These are phyloP conservation scores for Macroventuria anomochaeta DNA, from an alignment of 2,329 filamentous ascomycete species.

Conservation along the genomic window DNA sequence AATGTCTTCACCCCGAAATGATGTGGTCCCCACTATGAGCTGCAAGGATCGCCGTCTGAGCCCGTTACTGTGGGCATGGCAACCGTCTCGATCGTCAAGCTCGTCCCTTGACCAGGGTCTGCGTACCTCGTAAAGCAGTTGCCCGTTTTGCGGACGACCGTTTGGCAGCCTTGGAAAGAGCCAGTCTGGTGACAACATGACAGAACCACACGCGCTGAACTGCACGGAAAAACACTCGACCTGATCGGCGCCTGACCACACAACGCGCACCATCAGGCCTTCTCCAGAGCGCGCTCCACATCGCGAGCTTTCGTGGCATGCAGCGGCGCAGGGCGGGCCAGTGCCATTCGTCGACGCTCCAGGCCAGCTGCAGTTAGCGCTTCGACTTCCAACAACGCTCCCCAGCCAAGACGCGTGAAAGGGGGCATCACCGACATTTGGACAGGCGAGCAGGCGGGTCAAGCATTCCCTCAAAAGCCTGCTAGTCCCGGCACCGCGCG, in stretches of 20 bases:
- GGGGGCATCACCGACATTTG: slow-evolving; percentile 30
- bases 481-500: slow-evolving; percentile 15
- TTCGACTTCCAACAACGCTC: slow-evolving; percentile 23
- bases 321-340: slow-evolving; percentile 18
- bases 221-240: not conserved
- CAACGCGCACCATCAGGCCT: slow-evolving; percentile 2
- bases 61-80: slow-evolving; percentile 8
- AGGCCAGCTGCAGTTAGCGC: slow-evolving; percentile 31
- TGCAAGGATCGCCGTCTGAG: slow-evolving; percentile 14
- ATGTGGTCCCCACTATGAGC: slow-evolving; percentile 6
- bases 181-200: not conserved
- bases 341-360: slow-evolving; percentile 16
- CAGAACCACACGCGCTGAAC: not conserved
- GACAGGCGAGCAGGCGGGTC: slow-evolving; percentile 15
- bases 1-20: not conserved
- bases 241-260: not conserved
- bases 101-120: slow-evolving; percentile 11
- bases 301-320: slow-evolving; percentile 10
- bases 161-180: not conserved
- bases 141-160: not conserved
- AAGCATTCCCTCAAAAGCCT: slow-evolving; percentile 16
- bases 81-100: slow-evolving; percentile 12
- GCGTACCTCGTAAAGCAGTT: slow-evolving; percentile 2
- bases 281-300: slow-evolving; percentile 16
- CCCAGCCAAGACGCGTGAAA: slow-evolving; percentile 34